Evolutionary conservation across 2,329 filamentous ascomycete genomes (phyloP).

Genomic region (Raffaelea ambrosiae): DNA sequence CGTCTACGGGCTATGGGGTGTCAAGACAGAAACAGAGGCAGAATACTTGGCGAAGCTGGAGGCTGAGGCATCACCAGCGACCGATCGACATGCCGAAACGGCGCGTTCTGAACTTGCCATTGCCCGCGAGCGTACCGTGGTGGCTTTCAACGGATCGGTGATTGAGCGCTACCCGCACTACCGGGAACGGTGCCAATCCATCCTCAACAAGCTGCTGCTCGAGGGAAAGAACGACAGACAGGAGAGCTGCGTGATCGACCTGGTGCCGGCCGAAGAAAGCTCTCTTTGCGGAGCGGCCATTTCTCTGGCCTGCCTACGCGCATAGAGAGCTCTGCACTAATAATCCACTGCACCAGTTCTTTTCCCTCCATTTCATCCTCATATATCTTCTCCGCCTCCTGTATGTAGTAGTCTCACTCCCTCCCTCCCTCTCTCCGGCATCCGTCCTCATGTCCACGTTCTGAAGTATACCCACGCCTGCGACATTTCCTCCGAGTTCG

Average conservation of each 20-base stretch:
- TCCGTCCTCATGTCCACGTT: too few relatives aligned
- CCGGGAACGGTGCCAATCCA: constrained; percentile 49
- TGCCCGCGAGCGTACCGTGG: constrained; percentile 36
- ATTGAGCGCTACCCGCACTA: constrained; percentile 72
- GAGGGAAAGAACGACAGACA: constrained; percentile 12
- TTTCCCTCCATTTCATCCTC: too few relatives aligned
- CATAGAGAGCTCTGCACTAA: neutral
- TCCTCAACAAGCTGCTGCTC: constrained; percentile 51
- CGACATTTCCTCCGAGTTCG: too few relatives aligned
- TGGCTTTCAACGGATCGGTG: constrained; percentile 75
- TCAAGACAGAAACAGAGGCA: constrained; percentile 41
- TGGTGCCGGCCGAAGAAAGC: constrained; percentile 65
- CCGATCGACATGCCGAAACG: constrained; percentile 29
- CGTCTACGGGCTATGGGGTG: constrained; percentile 50
- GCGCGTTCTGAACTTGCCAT: constrained; percentile 34
- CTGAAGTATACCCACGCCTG: neutral
- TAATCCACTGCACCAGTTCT: too few relatives aligned
- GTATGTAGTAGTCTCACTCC: too few relatives aligned
- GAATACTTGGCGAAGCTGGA: constrained; percentile 25
- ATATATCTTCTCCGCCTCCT: too few relatives aligned
- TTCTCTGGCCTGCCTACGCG: constrained; percentile 43
- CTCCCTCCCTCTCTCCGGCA: too few relatives aligned
- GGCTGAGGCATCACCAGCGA: too few relatives aligned
- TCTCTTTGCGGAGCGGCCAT: constrained; percentile 69
- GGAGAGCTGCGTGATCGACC: constrained; percentile 36